A percentile compares a stretch with the other conserved stretches of the same genome.
phyloP scores from a whole-genome alignment of 257 asterid species.

The Solanum megistacrolobum region DNA sequence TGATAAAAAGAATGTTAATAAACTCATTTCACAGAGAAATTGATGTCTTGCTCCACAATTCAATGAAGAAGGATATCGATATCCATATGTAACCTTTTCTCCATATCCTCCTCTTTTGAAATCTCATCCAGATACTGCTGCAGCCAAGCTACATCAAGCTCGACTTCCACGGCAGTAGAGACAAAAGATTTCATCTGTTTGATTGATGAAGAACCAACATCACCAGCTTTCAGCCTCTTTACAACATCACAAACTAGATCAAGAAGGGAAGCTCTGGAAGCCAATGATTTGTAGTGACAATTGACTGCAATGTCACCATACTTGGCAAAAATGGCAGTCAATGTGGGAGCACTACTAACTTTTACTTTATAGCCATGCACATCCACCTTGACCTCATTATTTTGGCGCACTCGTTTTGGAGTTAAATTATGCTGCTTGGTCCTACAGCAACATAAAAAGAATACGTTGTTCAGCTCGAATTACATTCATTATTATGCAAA shows the following conservation, averaged over 20 bases:
- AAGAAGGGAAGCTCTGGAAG: constrained; percentile 24
- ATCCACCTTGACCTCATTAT: not conserved
- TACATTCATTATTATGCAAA: not conserved
- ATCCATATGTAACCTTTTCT: not conserved
- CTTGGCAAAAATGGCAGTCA: constrained; percentile 26
- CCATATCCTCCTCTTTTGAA: not conserved
- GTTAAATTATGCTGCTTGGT: not conserved
- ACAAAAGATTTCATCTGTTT: constrained; percentile 18
- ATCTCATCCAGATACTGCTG: constrained; percentile 8
- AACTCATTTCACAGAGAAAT: not conserved
- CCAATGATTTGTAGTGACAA: constrained; percentile 20
- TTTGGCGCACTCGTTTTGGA: not conserved
- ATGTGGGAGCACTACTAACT: constrained; percentile 7
- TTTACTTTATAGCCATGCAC: constrained; percentile 29
- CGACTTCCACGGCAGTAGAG: constrained; percentile 11
- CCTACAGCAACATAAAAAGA: not conserved
- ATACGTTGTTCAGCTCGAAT: not conserved
- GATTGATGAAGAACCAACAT: constrained; percentile 7
- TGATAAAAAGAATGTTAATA: not conserved
- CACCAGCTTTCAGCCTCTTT: constrained; percentile 9
- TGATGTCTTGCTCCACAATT: not conserved
- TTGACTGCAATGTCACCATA: constrained; percentile 25
- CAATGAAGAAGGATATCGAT: not conserved
- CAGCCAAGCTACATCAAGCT: constrained; percentile 27
- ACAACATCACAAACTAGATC: constrained; percentile 21